Evolutionary conservation across 2,329 filamentous ascomycete species (phyloP).

Genomic region (Colletotrichum acutatum): DNA sequence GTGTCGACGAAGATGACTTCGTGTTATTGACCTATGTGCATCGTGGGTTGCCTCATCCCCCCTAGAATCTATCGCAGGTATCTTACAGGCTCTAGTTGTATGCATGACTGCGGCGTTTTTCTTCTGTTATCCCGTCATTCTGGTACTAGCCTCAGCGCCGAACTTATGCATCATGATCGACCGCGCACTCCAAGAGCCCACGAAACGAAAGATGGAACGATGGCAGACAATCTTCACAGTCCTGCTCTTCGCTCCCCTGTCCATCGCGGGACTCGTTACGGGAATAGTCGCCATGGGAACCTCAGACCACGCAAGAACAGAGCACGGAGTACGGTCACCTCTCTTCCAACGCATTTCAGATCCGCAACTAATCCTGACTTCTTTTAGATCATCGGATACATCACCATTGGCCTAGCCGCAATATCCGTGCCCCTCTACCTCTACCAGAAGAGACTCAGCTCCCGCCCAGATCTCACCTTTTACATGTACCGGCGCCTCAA

Average conservation of each 20-base stretch:
- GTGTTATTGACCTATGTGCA: constrained; percentile 23
- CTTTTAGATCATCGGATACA: constrained; percentile 9
- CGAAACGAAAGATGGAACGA: constrained; percentile 9
- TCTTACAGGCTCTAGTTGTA: neutral
- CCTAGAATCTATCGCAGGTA: neutral
- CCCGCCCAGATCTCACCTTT: constrained; percentile 18
- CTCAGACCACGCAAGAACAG: constrained; percentile 14
- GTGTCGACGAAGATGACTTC: constrained; percentile 2
- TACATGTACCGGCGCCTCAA: constrained; percentile 28
- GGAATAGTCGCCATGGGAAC: constrained; percentile 13
- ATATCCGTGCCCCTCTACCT: constrained; percentile 18
- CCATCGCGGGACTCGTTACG: neutral
- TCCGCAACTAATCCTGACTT: neutral
- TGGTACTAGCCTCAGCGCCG: constrained; percentile 16
- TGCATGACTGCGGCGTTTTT: constrained; percentile 26
- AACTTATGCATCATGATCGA: constrained; percentile 29
- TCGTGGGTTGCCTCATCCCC: neutral
- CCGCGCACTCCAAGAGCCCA: constrained; percentile 11
- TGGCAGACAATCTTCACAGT: constrained; percentile 25
- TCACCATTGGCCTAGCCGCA: constrained; percentile 17
- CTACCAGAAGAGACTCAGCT: constrained; percentile 18
- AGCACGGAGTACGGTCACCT: constrained; percentile 12
- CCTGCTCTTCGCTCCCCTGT: constrained; percentile 2
- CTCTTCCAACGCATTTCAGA: too few relatives aligned
- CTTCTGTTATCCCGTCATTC: constrained; percentile 19